These are phyloP conservation scores for Naganishia randhawae DNA, from an alignment of 768 basidiomycete genomes.

Conservation along the genomic window DNA sequence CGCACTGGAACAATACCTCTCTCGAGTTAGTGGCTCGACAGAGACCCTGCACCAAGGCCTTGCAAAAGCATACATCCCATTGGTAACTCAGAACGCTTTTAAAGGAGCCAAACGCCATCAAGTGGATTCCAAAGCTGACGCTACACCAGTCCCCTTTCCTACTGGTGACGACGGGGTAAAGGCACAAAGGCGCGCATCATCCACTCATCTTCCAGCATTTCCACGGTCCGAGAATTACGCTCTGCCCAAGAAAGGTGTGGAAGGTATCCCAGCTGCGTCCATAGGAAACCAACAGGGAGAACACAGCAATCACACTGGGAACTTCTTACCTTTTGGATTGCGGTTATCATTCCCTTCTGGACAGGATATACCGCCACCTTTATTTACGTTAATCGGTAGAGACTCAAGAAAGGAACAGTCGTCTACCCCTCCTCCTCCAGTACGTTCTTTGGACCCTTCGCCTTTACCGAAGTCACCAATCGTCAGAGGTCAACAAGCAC, in stretches of 20 bases:
- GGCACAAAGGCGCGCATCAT: neutral
- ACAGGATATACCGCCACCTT: neutral
- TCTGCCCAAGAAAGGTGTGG: neutral
- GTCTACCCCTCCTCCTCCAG: neutral
- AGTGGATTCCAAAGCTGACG: neutral
- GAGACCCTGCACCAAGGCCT: conserved; percentile 18
- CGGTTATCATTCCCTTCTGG: neutral
- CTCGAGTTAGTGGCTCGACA: conserved; percentile 10
- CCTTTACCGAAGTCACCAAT: neutral
- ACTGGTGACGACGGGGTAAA: neutral
- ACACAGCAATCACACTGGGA: neutral
- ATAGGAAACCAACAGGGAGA: neutral
- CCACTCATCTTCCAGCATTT: neutral
- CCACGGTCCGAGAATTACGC: neutral
- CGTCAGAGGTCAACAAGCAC: neutral
- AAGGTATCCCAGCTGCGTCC: neutral
- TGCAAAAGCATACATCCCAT: conserved; percentile 6
- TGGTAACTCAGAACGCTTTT: neutral
- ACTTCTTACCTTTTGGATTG: neutral
- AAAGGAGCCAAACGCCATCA: neutral
- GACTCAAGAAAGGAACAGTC: neutral
- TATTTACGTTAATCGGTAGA: neutral
- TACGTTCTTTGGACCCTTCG: neutral
- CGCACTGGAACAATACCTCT: conserved; percentile 18
- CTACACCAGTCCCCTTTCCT: neutral